Conservation (phyloP, 2,329 filamentous ascomycete genomes). For the Gnomoniopsis sp. region DNA sequence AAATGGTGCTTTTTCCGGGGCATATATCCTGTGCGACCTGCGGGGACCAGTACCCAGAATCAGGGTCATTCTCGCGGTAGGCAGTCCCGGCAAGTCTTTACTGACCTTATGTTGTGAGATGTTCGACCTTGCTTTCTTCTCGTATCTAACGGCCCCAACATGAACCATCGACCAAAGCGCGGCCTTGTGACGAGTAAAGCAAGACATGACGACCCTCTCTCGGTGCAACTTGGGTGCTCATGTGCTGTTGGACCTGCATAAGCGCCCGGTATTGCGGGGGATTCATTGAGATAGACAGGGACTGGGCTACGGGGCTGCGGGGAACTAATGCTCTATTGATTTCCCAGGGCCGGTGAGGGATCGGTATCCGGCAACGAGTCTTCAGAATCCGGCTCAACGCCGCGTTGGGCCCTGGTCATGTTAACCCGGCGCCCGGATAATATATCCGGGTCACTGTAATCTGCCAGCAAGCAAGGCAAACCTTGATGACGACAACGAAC, state of each 20-base stretch:
- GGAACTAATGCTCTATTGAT: not conserved
- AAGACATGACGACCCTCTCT: not conserved
- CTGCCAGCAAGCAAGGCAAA: not conserved
- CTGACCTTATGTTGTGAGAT: too few relatives aligned
- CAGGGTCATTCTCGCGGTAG: too few relatives aligned
- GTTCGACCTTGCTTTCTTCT: not conserved
- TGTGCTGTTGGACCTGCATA: conserved; percentile 5
- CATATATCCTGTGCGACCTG: too few relatives aligned
- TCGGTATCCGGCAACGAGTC: not conserved
- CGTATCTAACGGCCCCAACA: not conserved
- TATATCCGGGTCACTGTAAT: not conserved
- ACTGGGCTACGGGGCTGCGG: not conserved
- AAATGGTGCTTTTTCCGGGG: too few relatives aligned
- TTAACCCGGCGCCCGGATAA: too few relatives aligned
- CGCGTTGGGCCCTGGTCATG: too few relatives aligned
- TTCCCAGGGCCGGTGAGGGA: not conserved
- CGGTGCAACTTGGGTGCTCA: not conserved
- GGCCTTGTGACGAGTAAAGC: not conserved
- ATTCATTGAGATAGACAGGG: not conserved
- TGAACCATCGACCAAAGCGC: not conserved
- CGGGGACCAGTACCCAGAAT: too few relatives aligned
- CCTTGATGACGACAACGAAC: not conserved
- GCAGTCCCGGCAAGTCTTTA: too few relatives aligned
- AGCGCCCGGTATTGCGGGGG: not conserved
- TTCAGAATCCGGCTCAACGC: too few relatives aligned